Base-by-base conservation (phyloP, 73 alveolate species). In the Tetrahymena thermophila region DNA sequence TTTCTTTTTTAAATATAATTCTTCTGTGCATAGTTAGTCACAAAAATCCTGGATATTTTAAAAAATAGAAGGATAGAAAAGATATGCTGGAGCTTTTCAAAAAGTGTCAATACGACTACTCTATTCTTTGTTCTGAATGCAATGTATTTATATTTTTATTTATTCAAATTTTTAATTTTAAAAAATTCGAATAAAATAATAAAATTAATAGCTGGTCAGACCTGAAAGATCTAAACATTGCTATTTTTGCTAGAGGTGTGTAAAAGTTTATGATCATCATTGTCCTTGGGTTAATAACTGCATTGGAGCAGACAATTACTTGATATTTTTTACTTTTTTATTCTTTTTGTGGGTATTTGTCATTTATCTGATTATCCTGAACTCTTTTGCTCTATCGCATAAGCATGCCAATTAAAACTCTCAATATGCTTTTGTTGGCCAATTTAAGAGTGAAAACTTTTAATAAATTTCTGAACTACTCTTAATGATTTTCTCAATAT, bases 271-370 rank as follows among this genome's bases (percentile, higher is more conserved):
- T 56, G 99, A 97, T 93, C 99, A 97, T 85, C 99, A 97, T 84
- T 97, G 99, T 35, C 99, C 99, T 19, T 97, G 99, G 99, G 95
- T 97, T n/a, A 97, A 97, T 96, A 97, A 95, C 94, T 97, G 99
- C 38, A 94, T 96, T 40, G 98, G 98, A 21, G 94, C 93, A 15
- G 37, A 89, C 93, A 96, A 96, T 94, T 95, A 85, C 84, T 89
- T 93, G 93, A 58, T 94, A 56, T 96, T 85, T 85, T 94, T 85
- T 85, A 56, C 43, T 19, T 96, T 96, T 94, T 84, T 96, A 56
- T 94, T 93, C 40, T 94, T 94, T 55, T 35, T 94, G 31, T 95
- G 43, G 93, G 55, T 94, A 3, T 94, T 85, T 56, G 35, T 44
- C 4, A 43, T 89, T 28, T 35, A 43, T 31, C 43, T 85, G 71